Conservation (phyloP, 306 rosid genomes). For the Geum urbanum region DNA sequence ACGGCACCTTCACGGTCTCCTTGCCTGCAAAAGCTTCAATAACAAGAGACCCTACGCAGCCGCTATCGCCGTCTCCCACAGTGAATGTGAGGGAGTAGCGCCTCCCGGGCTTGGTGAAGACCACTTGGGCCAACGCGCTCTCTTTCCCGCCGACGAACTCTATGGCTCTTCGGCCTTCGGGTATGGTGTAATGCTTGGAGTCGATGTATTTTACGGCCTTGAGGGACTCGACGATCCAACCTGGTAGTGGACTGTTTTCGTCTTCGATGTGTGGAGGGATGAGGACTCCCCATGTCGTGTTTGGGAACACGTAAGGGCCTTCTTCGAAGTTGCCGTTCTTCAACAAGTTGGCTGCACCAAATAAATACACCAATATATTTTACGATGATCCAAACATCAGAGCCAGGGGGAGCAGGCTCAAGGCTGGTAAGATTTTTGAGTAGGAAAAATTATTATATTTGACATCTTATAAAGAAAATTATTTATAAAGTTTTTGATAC, state of each 20-base stretch:
- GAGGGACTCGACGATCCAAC: constrained; percentile 82
- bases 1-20: constrained; percentile 39
- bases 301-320: constrained; percentile 62
- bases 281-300: constrained; percentile 55
- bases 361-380: background rate
- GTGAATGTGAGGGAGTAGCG: constrained; percentile 56
- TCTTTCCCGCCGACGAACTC: constrained; percentile 84
- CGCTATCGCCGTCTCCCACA: constrained; percentile 66
- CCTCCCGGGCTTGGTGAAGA: constrained; percentile 37
- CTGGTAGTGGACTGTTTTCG: constrained; percentile 62
- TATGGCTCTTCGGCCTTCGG: constrained; percentile 60
- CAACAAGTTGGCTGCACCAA: constrained; percentile 50
- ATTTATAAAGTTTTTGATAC: too few species aligned
- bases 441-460: too few species aligned
- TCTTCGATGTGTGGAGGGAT: constrained; percentile 76
- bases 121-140: constrained; percentile 65
- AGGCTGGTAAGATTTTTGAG: too few species aligned
- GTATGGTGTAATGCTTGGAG: constrained; percentile 55
- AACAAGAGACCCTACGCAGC: constrained; percentile 54
- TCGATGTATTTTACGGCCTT: constrained; percentile 84
- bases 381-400: too few species aligned
- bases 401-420: too few species aligned
- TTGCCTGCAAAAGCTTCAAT: constrained; percentile 66
- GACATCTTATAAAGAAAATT: too few species aligned
- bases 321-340: constrained; percentile 78